Conservation (phyloP, 1,284 basidiomycete species). For the Cryptococcus floricola region DNA sequence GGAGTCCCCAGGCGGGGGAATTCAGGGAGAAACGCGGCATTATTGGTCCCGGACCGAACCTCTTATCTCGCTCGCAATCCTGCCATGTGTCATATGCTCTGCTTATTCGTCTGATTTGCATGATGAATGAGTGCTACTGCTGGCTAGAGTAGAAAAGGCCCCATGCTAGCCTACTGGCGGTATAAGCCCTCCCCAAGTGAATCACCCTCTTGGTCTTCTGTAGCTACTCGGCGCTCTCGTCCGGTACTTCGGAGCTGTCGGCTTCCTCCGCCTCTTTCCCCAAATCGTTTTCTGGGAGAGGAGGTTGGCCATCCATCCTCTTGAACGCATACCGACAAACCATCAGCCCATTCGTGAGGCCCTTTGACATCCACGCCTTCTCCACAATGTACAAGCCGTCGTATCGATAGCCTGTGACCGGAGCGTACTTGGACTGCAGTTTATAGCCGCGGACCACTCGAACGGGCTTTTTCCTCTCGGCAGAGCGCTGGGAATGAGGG, state of each 20-base stretch:
- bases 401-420: constrained; percentile 47
- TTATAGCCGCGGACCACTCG: constrained; percentile 52
- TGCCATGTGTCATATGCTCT: too few species aligned
- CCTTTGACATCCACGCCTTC: constrained; percentile 40
- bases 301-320: constrained; percentile 29
- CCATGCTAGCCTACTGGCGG: too few species aligned
- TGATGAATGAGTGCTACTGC: too few species aligned
- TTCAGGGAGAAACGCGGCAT: background rate
- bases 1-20: background rate
- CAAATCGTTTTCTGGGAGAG: constrained; percentile 15
- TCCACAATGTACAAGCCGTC: constrained; percentile 49
- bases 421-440: constrained; percentile 35
- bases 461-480: constrained; percentile 46
- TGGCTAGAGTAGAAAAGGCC: too few species aligned
- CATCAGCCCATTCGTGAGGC: constrained; percentile 33
- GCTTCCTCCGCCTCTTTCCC: constrained; percentile 1
- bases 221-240: too few species aligned
- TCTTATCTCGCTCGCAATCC: too few species aligned
- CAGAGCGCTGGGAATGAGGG: constrained; percentile 21
- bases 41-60: background rate
- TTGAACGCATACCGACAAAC: constrained; percentile 42
- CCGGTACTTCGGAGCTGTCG: too few species aligned
- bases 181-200: too few species aligned
- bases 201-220: too few species aligned
- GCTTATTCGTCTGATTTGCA: too few species aligned